phyloP scores from a whole-genome alignment of 495 filamentous ascomycete species.

The Neurospora sp. region DNA sequence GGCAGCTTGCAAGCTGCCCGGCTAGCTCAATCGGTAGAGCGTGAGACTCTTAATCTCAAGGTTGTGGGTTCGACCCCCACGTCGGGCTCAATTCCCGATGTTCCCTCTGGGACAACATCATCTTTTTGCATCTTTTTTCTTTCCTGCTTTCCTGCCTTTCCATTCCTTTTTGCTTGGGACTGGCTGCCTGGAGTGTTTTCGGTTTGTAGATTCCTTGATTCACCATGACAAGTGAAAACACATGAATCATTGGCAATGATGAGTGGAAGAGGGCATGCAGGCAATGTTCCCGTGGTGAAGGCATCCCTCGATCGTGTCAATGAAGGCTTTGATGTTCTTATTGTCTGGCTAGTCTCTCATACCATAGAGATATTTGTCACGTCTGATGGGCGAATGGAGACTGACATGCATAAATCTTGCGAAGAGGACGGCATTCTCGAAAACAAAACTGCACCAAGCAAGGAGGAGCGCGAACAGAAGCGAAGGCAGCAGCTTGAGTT shows the following conservation, averaged over 20 bases:
- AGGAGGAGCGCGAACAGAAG: constrained; percentile 20
- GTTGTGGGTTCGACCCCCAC: constrained; percentile 7
- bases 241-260: background rate
- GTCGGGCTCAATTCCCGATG: background rate
- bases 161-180: background rate
- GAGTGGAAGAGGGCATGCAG: background rate
- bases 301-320: background rate
- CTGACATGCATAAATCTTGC: constrained; percentile 12
- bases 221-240: background rate
- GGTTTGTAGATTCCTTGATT: background rate
- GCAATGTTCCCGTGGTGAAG: background rate
- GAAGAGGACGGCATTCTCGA: constrained; percentile 17
- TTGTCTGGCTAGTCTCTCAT: background rate
- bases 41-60: constrained; percentile 69
- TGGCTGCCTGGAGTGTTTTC: background rate
- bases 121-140: background rate
- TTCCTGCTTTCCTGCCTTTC: background rate
- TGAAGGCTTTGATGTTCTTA: background rate
- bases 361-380: background rate
- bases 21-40: constrained; percentile 69
- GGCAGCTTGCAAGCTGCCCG: background rate
- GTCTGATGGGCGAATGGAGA: background rate
- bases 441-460: constrained; percentile 5
- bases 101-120: background rate
- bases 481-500: constrained; percentile 11